Evolutionary conservation across 352 stramenopile species (phyloP).

Genomic region (Phytophthora europaea): DNA sequence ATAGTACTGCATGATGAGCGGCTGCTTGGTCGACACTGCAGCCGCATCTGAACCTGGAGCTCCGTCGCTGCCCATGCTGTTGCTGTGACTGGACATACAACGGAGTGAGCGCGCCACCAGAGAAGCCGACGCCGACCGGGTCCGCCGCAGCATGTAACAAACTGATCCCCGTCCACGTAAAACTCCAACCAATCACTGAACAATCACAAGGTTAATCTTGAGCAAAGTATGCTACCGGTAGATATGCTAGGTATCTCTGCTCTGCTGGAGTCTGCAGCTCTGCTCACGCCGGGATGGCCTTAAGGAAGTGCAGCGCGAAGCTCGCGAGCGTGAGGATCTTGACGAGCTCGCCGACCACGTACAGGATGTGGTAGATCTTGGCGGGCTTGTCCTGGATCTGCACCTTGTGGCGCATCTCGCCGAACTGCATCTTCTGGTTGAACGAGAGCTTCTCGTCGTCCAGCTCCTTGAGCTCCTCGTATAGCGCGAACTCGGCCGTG

Average conservation of each 20-base stretch:
- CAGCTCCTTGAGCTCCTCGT: conserved; percentile 64
- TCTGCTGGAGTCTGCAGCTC: neutral
- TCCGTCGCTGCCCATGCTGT: conserved; percentile 10
- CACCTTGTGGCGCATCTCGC: conserved; percentile 63
- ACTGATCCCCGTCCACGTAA: conserved; percentile 25
- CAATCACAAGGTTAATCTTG: conserved; percentile 34
- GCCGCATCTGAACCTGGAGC: conserved; percentile 1
- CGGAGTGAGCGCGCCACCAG: conserved; percentile 3
- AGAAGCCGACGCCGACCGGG: conserved; percentile 17
- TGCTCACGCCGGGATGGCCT: conserved; percentile 39
- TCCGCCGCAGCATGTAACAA: conserved; percentile 17
- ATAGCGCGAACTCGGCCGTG: conserved; percentile 60
- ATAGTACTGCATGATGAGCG: conserved; percentile 79
- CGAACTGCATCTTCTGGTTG: conserved; percentile 68
- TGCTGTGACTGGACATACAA: conserved; percentile 9
- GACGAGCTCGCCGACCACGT: conserved; percentile 51
- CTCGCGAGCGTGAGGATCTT: conserved; percentile 61
- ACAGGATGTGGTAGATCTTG: conserved; percentile 55
- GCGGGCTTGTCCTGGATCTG: conserved; percentile 50
- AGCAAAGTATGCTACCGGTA: conserved; percentile 23
- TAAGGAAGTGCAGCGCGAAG: conserved; percentile 65
- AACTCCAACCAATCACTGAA: conserved; percentile 39
- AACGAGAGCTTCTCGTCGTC: conserved; percentile 63
- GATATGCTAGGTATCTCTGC: conserved; percentile 7
- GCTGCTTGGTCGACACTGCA: conserved; percentile 34